Conservation (phyloP, 306 rosid species). For the Begonia fuchsioides region DNA sequence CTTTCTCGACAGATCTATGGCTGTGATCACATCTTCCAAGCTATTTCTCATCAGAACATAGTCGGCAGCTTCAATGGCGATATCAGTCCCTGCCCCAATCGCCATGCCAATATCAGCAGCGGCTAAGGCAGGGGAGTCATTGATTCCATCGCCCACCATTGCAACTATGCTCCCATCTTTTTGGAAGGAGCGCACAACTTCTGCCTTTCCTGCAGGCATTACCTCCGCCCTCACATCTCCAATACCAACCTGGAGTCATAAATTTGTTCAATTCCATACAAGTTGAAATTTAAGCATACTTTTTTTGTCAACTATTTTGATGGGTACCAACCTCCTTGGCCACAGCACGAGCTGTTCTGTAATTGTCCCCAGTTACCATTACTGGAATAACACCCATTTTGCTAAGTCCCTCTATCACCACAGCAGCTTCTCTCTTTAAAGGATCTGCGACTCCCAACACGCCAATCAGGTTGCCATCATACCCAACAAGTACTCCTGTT, state of each 20-base stretch:
- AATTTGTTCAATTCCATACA: no score
- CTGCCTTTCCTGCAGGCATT: conserved; percentile 56
- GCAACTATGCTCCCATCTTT: conserved; percentile 11
- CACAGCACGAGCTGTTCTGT: conserved; percentile 82
- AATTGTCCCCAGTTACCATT: conserved; percentile 83
- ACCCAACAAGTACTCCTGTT: conserved; percentile 55
- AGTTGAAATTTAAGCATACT: no score
- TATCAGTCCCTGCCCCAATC: conserved; percentile 92
- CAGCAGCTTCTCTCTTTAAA: conserved; percentile 51
- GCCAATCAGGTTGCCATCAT: conserved; percentile 42
- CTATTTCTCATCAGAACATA: conserved; percentile 84
- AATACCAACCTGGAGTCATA: conserved; percentile 18
- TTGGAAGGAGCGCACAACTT: conserved; percentile 53
- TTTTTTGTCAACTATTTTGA: no score
- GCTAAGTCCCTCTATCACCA: conserved; percentile 56
- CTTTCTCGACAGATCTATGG: conserved; percentile 82
- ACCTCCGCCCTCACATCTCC: conserved; percentile 65
- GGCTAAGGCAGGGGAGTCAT: conserved; percentile 92
- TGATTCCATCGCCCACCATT: conserved; percentile 96
- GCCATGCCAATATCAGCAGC: conserved; percentile 97
- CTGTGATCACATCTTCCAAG: conserved; percentile 95
- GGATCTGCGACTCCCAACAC: conserved; percentile 72
- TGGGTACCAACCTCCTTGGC: conserved; percentile 34
- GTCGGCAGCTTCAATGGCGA: conserved; percentile 91
- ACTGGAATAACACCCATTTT: conserved; percentile 57